phyloP scores from a whole-genome alignment of 2,329 filamentous ascomycete genomes.

The Tolypocladium sp. region DNA sequence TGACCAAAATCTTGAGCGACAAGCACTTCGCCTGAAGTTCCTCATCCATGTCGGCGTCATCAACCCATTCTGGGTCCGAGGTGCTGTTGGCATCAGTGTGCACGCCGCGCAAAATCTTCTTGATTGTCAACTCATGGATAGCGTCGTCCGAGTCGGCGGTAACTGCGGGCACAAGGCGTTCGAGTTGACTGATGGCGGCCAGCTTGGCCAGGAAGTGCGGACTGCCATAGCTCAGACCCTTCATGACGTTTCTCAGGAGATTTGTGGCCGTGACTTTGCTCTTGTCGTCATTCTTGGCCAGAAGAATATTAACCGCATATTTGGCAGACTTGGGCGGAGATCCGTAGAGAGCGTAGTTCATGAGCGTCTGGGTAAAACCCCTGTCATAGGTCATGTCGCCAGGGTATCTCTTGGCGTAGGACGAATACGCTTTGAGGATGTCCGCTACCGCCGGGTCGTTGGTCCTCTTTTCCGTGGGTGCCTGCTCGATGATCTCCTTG shows the following conservation, averaged over 20 bases:
- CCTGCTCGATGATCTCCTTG: conserved; percentile 72
- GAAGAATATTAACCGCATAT: conserved; percentile 84
- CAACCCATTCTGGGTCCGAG: conserved; percentile 55
- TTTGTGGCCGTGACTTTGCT: conserved; percentile 76
- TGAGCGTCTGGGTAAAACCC: conserved; percentile 72
- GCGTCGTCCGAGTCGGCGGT: conserved; percentile 64
- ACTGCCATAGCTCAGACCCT: conserved; percentile 63
- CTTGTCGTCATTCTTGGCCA: conserved; percentile 65
- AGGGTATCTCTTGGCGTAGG: conserved; percentile 80
- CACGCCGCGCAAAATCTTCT: conserved; percentile 63
- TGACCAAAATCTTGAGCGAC: conserved; percentile 78
- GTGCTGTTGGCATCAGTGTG: conserved; percentile 50
- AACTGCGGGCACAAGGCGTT: conserved; percentile 63
- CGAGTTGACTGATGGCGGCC: conserved; percentile 63
- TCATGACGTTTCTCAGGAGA: conserved; percentile 65
- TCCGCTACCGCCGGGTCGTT: conserved; percentile 75
- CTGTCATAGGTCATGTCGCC: conserved; percentile 73
- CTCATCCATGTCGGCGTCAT: conserved; percentile 61
- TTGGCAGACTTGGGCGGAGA: conserved; percentile 78
- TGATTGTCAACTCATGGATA: conserved; percentile 71
- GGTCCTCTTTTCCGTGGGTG: conserved; percentile 56
- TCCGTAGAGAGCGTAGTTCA: conserved; percentile 75
- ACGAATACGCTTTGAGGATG: conserved; percentile 86
- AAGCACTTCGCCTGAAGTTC: conserved; percentile 77
- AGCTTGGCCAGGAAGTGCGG: conserved; percentile 69